These are phyloP conservation scores for Mariannaea sp. DNA, from an alignment of 2,329 filamentous ascomycete species.

Conservation along the genomic window DNA sequence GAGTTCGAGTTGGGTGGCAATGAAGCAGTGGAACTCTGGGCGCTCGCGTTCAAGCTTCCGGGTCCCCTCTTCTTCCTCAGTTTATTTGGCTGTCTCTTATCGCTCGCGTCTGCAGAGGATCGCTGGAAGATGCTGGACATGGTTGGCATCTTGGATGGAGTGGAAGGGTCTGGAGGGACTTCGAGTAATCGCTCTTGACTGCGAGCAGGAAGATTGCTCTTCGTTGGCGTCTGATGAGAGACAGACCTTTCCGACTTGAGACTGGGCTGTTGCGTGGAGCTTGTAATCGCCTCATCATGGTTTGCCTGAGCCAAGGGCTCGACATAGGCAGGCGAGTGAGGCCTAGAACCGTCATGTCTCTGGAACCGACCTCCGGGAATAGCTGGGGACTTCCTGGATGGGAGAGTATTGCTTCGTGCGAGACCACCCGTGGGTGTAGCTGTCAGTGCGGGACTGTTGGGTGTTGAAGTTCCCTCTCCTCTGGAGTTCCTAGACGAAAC, in stretches of 20 bases:
- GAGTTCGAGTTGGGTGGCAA: slow-evolving; percentile 56
- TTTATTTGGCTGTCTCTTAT: slow-evolving; percentile 82
- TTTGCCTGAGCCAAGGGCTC: slow-evolving; percentile 46
- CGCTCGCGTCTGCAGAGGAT: slow-evolving; percentile 63
- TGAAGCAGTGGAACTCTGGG: slow-evolving; percentile 87
- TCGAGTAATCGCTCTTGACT: slow-evolving; percentile 57
- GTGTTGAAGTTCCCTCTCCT: slow-evolving; percentile 72
- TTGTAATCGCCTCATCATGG: slow-evolving; percentile 29
- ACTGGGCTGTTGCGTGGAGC: slow-evolving; percentile 39
- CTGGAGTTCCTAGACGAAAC: slow-evolving; percentile 88
- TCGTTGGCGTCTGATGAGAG: slow-evolving; percentile 37
- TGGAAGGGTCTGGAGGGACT: slow-evolving; percentile 49
- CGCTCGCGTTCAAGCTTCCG: slow-evolving; percentile 79
- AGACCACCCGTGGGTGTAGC: slow-evolving; percentile 61
- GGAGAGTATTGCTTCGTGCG: slow-evolving; percentile 83
- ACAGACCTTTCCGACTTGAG: slow-evolving; percentile 38
- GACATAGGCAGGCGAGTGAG: slow-evolving; percentile 42
- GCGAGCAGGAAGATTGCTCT: slow-evolving; percentile 44
- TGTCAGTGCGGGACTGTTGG: slow-evolving; percentile 63
- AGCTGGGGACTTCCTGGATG: slow-evolving; percentile 84
- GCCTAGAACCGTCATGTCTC: slow-evolving; percentile 40
- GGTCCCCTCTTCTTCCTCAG: slow-evolving; percentile 84
- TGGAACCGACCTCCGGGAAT: slow-evolving; percentile 71
- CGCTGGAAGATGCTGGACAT: slow-evolving; percentile 73
- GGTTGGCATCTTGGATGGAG: slow-evolving; percentile 68